phyloP scores from a whole-genome alignment of 805 yeast genomes.

The Candida broadrunensis region DNA sequence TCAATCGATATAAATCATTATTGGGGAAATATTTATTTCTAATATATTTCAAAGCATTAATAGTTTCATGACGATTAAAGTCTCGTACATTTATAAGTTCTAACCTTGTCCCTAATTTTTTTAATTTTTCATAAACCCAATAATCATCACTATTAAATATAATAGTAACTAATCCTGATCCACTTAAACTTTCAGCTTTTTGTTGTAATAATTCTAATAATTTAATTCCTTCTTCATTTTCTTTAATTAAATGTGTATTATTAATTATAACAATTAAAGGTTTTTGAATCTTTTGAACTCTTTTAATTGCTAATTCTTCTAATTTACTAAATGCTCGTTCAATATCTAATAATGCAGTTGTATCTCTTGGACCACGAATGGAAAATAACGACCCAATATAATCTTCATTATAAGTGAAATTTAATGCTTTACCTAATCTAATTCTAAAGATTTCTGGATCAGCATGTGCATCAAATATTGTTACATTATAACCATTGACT shows the following conservation, averaged over 20 bases:
- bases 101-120: conserved; percentile 66
- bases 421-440: conserved; percentile 70
- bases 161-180: conserved; percentile 67
- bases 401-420: conserved; percentile 74
- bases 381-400: conserved; percentile 80
- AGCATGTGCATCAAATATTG: conserved; percentile 77
- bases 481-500: conserved; percentile 60
- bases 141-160: conserved; percentile 81
- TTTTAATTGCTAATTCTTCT: conserved; percentile 64
- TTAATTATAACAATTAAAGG: conserved; percentile 73
- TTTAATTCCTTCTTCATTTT: conserved; percentile 70
- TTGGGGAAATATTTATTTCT: conserved; percentile 40
- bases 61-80: conserved; percentile 52
- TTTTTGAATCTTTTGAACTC: conserved; percentile 36
- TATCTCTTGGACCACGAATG: conserved; percentile 80
- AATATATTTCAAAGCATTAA: conserved; percentile 51
- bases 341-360: conserved; percentile 76
- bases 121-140: conserved; percentile 80
- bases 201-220: conserved; percentile 76
- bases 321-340: conserved; percentile 77
- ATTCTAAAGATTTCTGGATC: conserved; percentile 82
- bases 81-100: conserved; percentile 71
- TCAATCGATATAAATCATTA: conserved; percentile 28
- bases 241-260: conserved; percentile 70
- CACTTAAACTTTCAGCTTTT: conserved; percentile 75